These are phyloP conservation scores for Trypanosoma avium DNA, from an alignment of 208 protist species.

Conservation along the genomic window DNA sequence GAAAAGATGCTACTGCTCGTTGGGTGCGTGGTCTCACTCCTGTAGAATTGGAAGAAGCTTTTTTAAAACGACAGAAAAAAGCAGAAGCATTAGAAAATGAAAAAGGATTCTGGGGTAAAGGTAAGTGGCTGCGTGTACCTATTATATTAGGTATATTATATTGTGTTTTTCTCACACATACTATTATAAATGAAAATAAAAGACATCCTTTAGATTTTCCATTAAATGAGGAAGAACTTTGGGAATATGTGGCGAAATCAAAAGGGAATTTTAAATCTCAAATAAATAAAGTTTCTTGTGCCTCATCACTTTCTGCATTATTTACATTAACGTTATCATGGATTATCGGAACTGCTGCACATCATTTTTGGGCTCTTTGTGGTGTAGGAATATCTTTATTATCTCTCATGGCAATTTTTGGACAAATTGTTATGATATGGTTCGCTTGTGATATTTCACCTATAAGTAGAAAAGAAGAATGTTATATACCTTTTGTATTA, in stretches of 20 bases:
- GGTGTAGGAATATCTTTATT: constrained; percentile 72
- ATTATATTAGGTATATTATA: constrained; percentile 23
- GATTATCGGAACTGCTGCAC: constrained; percentile 45
- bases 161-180: neutral
- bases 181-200: neutral
- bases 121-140: constrained; percentile 37
- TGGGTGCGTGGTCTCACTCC: constrained; percentile 79
- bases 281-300: no score
- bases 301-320: constrained; percentile 29
- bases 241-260: constrained; percentile 25
- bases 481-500: constrained; percentile 64
- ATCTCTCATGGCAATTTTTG: constrained; percentile 41
- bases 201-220: constrained; percentile 50
- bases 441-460: constrained; percentile 42
- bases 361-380: constrained; percentile 66
- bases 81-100: constrained; percentile 5
- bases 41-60: constrained; percentile 39
- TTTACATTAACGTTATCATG: constrained; percentile 46
- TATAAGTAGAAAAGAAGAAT: constrained; percentile 50
- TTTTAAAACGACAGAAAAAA: constrained; percentile 16
- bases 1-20: constrained; percentile 45
- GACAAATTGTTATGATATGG: constrained; percentile 58
- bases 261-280: constrained; percentile 42
- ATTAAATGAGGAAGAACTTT: constrained; percentile 36
- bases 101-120: no score